Evolutionary conservation across 1,284 basidiomycete genomes (phyloP).

Genomic region (Dichomitus squalens): DNA sequence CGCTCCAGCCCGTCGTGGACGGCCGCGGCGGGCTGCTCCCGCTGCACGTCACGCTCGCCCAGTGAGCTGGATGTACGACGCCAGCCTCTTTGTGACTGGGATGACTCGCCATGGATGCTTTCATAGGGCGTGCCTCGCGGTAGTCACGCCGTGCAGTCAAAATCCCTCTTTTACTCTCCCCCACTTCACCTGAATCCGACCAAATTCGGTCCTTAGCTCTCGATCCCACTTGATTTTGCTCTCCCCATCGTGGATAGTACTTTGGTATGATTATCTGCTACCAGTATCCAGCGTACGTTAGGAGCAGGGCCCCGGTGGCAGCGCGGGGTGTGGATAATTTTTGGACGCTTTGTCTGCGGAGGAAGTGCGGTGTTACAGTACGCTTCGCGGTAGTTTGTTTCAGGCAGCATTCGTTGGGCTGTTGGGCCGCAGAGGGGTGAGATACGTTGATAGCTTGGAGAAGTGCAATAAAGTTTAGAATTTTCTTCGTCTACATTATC

Average conservation of each 20-base stretch:
- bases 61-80: too few species aligned
- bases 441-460: not conserved
- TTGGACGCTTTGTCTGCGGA: too few species aligned
- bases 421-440: too few species aligned
- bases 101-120: too few species aligned
- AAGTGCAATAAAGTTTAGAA: not conserved
- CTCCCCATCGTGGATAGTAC: not conserved
- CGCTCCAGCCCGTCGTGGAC: conserved; percentile 39
- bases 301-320: not conserved
- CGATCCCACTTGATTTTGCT: not conserved
- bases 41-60: conserved; percentile 24
- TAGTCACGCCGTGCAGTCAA: not conserved
- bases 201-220: too few species aligned
- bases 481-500: too few species aligned
- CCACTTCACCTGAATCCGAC: too few species aligned
- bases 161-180: not conserved
- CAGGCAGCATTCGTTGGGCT: too few species aligned
- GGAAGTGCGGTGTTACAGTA: too few species aligned
- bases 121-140: too few species aligned
- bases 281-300: not conserved
- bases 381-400: not conserved
- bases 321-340: not conserved
- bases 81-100: too few species aligned
- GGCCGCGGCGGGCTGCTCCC: conserved; percentile 32
- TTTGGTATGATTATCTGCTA: not conserved